phyloP scores from a whole-genome alignment of 352 stramenopile genomes.

The Pseudoperonospora humuli region DNA sequence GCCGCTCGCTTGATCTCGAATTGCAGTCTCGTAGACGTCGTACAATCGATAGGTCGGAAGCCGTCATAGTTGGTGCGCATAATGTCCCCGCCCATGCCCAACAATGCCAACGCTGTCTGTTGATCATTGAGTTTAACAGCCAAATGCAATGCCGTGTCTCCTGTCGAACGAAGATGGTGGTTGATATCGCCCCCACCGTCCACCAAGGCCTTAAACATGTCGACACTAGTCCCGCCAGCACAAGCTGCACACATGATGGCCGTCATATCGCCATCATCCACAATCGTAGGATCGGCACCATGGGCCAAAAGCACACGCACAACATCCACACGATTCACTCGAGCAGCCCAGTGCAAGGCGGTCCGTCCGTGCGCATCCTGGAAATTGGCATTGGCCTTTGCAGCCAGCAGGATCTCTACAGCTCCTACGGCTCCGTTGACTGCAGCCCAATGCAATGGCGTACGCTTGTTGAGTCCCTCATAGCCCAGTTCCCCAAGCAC shows the following conservation, averaged over 20 bases:
- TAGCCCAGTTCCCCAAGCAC: conserved; percentile 73
- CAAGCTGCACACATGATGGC: conserved; percentile 68
- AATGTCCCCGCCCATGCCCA: conserved; percentile 69
- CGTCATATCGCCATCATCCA: conserved; percentile 57
- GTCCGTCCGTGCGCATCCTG: conserved; percentile 59
- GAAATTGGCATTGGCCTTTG: conserved; percentile 52
- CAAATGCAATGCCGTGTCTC: conserved; percentile 69
- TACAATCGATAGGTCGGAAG: conserved; percentile 61
- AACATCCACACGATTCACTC: conserved; percentile 55
- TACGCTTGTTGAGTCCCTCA: conserved; percentile 72
- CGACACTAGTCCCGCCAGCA: conserved; percentile 46
- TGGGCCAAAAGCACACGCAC: conserved; percentile 44
- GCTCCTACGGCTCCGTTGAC: conserved; percentile 56
- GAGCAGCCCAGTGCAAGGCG: conserved; percentile 66
- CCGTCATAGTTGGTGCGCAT: conserved; percentile 67
- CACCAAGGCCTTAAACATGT: conserved; percentile 73
- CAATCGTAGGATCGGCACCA: conserved; percentile 37
- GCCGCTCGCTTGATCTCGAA: conserved; percentile 73
- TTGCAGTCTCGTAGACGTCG: conserved; percentile 61
- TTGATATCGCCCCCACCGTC: conserved; percentile 63
- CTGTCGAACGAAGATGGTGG: conserved; percentile 50
- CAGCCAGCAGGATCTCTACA: conserved; percentile 47
- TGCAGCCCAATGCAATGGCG: conserved; percentile 69
- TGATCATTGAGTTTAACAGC: conserved; percentile 77
- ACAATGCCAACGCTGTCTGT: conserved; percentile 54